Evolutionary conservation across 257 asterid genomes (phyloP), one percentile per base, ranked within the genome.

Genomic region (Schizonepeta tenuifolia): DNA sequence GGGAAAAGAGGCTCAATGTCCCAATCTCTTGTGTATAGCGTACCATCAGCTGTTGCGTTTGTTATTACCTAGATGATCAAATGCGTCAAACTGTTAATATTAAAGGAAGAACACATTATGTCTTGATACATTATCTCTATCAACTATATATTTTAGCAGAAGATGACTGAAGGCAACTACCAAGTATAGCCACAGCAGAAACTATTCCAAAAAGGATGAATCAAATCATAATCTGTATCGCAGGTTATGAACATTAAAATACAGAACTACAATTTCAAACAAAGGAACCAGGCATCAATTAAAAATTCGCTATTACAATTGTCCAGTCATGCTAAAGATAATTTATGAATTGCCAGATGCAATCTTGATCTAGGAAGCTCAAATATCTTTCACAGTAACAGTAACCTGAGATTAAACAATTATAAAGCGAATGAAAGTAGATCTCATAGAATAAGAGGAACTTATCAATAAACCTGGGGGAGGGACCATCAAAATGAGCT

Each of bases 1-100:
- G 91, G 82, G 74, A 92, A 90, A 49, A 95, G 94, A 79, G 96
- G 97, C 82, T 88, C 97, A 3, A 80, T 90, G 85, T 95, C 99
- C 99, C 99, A 95, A 69, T 92, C 90, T 75, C 71, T 85, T 15
- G 90, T 83, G 78, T 85, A 67, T 66, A 95, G 92, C 20, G 95
- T 85, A 56, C 97, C 96, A 66, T 95, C 96, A 79, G 95, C 91
- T 55, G 96, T 92, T 38, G 97, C 92, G 65, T 82, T 89, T 14
- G 85, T 90, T 79, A 95, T 92, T 73, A 95, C 84, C 99, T 95
- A 80, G 75, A 41, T 13, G 63, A 77, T 61, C 35, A 65, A 70
- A 77, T 24, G 73, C 59, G 59, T n/a, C 33, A 65, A 17, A 35
- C 73, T 26, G 15, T 78, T 40, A 73, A 24, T 28, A 73, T 35